Conservation (phyloP, 164 flowering plant genomes). For the Vitis labrusca region DNA sequence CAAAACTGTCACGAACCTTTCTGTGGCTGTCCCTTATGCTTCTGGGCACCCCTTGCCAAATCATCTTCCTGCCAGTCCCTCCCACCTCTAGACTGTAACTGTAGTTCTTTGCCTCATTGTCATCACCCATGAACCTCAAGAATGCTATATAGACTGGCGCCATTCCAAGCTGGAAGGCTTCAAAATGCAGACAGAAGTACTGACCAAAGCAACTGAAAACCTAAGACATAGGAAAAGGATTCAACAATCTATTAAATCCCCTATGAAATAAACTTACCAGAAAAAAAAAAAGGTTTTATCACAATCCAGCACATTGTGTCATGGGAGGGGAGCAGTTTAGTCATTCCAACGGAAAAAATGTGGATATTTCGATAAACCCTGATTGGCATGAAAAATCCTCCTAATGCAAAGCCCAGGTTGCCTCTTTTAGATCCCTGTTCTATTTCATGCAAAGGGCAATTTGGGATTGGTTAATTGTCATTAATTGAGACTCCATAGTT, state of each 20-base stretch:
- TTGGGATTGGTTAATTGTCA: no score
- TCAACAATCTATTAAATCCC: background rate
- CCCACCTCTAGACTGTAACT: slow-evolving; percentile 50
- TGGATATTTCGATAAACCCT: background rate
- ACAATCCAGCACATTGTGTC: background rate
- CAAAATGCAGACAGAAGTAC: slow-evolving; percentile 47
- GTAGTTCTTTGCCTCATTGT: slow-evolving; percentile 40
- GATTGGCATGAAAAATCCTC: background rate
- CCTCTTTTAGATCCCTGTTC: background rate
- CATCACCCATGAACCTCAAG: slow-evolving; percentile 49
- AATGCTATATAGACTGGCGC: slow-evolving; percentile 47
- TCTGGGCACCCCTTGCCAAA: slow-evolving; percentile 45
- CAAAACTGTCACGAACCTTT: slow-evolving; percentile 45
- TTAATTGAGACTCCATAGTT: no score
- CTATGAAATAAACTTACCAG: background rate
- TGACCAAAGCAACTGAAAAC: slow-evolving; percentile 52
- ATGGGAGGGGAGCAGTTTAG: background rate
- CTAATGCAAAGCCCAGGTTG: background rate
- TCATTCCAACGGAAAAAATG: background rate
- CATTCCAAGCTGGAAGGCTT: slow-evolving; percentile 48
- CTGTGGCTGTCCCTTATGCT: slow-evolving; percentile 42
- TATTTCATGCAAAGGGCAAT: background rate
- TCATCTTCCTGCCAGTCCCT: slow-evolving; percentile 42
- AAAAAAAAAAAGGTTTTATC: background rate
- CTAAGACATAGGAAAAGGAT: slow-evolving; percentile 8